Base-by-base conservation (phyloP, 306 rosid genomes). In the Gynostemma pentaphyllum region DNA sequence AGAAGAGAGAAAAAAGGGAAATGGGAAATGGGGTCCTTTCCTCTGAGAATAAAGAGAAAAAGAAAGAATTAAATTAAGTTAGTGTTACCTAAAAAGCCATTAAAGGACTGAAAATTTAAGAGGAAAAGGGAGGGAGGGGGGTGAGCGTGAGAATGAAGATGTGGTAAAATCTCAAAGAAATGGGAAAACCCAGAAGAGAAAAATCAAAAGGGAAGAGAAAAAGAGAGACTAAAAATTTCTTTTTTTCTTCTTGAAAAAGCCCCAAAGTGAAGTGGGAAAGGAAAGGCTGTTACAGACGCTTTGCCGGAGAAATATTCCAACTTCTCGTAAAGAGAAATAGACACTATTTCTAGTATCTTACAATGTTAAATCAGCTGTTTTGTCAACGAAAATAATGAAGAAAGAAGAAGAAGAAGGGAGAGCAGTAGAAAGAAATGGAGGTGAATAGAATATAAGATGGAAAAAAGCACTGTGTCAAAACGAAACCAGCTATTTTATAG, bases 401-500 rank as follows among this genome's bases (percentile, higher is more conserved):
- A 42, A 14, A 4, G 19, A 59, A 2, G 27, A 32, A 9, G 45
- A 19, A 19, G 45, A 37, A n/a, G 40, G 12, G 23, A 34, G 29
- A 28, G 36, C 18, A 51, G 45, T 4, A 12, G 57, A 23, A 23
- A 30, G 12, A 37, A 24, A 42, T 24, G 51, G 37, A 21, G 67
- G 62, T 1, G 7, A 36, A 44, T 7, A 13, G 21, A 21, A 52
- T 2, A 42, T 18, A 72, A 45, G 62, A 15, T 15, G 39, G 57
- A 63, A 37, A 19, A 48, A 62, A 30, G 66, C 70, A 71, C 65
- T 24, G 46, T 53, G 44, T 42, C 34, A 52, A 44, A 55, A 37
- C 59, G 61, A 63, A 29, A 52, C 80, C 41, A 54, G 71, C 84
- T 47, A 39, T 64, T 90, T 78, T 85, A 84, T 82, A 88, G 95